Percentiles rank a stretch among this genome's conserved stretches.
Conservation (phyloP, 2,329 filamentous ascomycete genomes). For the Aspergillus melleus region DNA sequence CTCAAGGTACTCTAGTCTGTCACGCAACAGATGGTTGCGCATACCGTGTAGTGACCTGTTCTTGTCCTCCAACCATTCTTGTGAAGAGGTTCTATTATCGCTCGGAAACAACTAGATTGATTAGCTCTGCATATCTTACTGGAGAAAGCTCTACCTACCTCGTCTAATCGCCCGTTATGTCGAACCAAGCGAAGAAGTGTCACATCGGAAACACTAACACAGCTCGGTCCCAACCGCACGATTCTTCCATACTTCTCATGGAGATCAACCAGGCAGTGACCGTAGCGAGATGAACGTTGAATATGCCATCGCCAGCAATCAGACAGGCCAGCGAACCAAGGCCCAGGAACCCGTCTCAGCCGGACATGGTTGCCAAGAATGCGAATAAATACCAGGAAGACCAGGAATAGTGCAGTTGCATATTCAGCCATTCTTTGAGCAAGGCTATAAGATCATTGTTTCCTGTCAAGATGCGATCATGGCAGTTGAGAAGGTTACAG, state of each 20-base stretch:
- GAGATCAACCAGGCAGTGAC: conserved; percentile 7
- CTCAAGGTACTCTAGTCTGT: not conserved
- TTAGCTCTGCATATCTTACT: not conserved
- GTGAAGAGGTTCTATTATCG: too few relatives aligned
- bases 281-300: conserved; percentile 5
- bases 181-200: conserved; percentile 1
- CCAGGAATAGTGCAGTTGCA: conserved; percentile 8
- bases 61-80: too few relatives aligned
- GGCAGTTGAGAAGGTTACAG: too few relatives aligned
- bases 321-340: conserved; percentile 11
- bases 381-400: conserved; percentile 4
- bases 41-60: too few relatives aligned
- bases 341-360: conserved; percentile 17
- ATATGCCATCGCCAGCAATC: conserved; percentile 13
- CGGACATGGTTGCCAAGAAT: conserved; percentile 15
- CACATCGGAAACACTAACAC: conserved; percentile 17
- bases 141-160: not conserved
- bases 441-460: not conserved
- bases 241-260: conserved; percentile 18
- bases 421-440: conserved; percentile 10
- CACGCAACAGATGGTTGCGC: too few relatives aligned
- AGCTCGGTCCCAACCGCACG: conserved; percentile 17
- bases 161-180: not conserved
- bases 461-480: too few relatives aligned
- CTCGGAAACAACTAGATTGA: too few relatives aligned